Conservation (phyloP, 106 monocot species). For the Agapanthus africanus region DNA sequence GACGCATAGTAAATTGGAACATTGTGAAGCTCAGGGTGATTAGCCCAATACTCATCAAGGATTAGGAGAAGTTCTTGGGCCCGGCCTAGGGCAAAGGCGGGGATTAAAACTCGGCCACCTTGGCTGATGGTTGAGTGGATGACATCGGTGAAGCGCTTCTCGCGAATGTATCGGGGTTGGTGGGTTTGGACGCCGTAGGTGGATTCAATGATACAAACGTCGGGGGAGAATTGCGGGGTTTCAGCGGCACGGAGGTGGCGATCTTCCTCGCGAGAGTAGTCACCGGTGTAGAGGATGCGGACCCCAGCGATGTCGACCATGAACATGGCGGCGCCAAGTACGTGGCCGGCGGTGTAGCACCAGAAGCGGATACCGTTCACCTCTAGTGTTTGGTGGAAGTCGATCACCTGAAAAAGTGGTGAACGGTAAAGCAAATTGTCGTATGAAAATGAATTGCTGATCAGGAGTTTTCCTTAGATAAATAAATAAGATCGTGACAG, state of each 20-base stretch:
- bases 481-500: no score
- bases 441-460: neutral
- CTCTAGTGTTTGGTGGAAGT: slow-evolving; percentile 96
- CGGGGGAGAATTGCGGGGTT: slow-evolving; percentile 47
- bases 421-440: neutral
- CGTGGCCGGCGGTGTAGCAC: slow-evolving; percentile 99
- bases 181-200: slow-evolving; percentile 95
- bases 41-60: slow-evolving; percentile 92
- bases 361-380: slow-evolving; percentile 98
- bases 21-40: slow-evolving; percentile 86
- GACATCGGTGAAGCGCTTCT: slow-evolving; percentile 93
- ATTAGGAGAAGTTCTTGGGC: slow-evolving; percentile 98
- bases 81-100: slow-evolving; percentile 95
- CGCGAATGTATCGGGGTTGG: slow-evolving; percentile 72
- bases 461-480: neutral
- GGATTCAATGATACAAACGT: slow-evolving; percentile 92
- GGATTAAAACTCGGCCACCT: slow-evolving; percentile 89
- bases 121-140: slow-evolving; percentile 74
- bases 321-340: slow-evolving; percentile 98
- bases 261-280: slow-evolving; percentile 95
- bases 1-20: slow-evolving; percentile 95
- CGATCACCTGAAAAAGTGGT: slow-evolving; percentile 60
- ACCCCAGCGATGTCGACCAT: slow-evolving; percentile 97
- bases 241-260: slow-evolving; percentile 83
- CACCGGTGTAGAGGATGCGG: slow-evolving; percentile 90